Evolutionary conservation across 352 stramenopile genomes (phyloP), one percentile per base, ranked within the genome.

Genomic region (Globisporangium radiosum): DNA sequence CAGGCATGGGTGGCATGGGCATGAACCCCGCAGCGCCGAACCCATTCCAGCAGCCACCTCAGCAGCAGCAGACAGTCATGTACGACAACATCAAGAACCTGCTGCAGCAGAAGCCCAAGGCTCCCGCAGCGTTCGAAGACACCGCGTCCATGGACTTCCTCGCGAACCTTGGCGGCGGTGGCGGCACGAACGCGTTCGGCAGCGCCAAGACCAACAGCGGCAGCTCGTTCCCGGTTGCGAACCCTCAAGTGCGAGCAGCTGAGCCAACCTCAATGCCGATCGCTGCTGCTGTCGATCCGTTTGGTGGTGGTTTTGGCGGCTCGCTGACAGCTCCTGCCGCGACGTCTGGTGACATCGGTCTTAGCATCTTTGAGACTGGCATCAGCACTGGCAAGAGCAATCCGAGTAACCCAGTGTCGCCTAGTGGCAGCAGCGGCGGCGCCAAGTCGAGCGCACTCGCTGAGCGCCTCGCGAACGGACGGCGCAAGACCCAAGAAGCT

Each of bases 1-100:
- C 38, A 5, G 36, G n/a, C 14, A 59, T 59, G 54, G 57, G 56
- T 19, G 47, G 39, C 14, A 60, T 54, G 33, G 59, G 59, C 33
- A 69, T 75, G 63, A 52, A 62, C 5, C 64, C 72, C 48, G 65
- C 65, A 43, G 40, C 51, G 55, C 19, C 62, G 47, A 57, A 42
- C 45, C 52, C 65, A 63, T 55, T 53, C 61, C n/a, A 61, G 56
- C 57, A 61, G 38, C 61, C 49, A 47, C 68, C 69, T 55, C 60
- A 77, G 48, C 72, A 68, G 15, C 72, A 77, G 47, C 66, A 70
- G 19, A 75, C 73, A 3, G 69, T 88, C 56, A 88, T 90, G 75
- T 90, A 90, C 69, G 81, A 90, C 66, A 90, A 83, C 64, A 90
- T 89, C 72, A 87, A 88, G 74, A 88, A 90, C 61, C 64, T 90